A percentile compares a stretch with the other conserved stretches of the same genome.
Conservation (phyloP, 23 red algal species). For the Gracilaria caudata region DNA sequence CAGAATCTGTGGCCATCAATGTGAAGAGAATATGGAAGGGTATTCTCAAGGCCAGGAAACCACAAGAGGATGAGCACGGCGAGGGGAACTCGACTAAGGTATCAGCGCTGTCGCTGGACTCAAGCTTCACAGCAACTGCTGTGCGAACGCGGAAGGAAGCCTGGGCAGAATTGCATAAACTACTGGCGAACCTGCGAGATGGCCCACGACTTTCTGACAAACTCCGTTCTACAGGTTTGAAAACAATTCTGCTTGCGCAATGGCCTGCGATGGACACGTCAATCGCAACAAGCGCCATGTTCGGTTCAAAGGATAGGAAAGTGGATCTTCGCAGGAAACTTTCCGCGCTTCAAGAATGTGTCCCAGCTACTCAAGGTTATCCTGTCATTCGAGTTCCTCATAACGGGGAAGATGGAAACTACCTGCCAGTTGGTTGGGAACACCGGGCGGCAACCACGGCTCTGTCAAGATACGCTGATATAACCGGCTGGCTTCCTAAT, state of each 20-base stretch:
- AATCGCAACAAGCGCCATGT: slow-evolving; percentile 28
- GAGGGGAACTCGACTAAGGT: background rate
- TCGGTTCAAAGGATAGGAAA: slow-evolving; percentile 21
- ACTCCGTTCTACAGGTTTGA: slow-evolving; percentile 35
- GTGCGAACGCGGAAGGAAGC: slow-evolving; percentile 50
- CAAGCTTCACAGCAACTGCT: slow-evolving; percentile 20
- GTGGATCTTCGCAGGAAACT: slow-evolving; percentile 6
- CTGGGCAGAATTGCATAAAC: slow-evolving; percentile 39
- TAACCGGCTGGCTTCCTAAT: slow-evolving; percentile 46
- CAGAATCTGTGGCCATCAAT: slow-evolving; percentile 33
- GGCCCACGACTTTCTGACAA: slow-evolving; percentile 28
- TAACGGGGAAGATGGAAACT: slow-evolving; percentile 62
- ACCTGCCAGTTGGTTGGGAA: slow-evolving; percentile 82
- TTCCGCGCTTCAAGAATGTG: slow-evolving; percentile 49
- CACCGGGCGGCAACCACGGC: slow-evolving; percentile 38
- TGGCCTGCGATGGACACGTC: slow-evolving; percentile 60
- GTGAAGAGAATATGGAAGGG: slow-evolving; percentile 51
- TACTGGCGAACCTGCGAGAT: slow-evolving; percentile 46
- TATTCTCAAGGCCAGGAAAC: slow-evolving; percentile 19
- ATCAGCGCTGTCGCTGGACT: slow-evolving; percentile 36
- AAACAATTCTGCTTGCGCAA: slow-evolving; percentile 54
- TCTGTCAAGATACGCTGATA: slow-evolving; percentile 44
- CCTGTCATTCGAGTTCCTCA: slow-evolving; percentile 65
- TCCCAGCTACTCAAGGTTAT: slow-evolving; percentile 41
- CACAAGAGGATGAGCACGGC: background rate